Evolutionary conservation across 176 grass and related monocot species (phyloP).

Genomic region (Miscanthus lutarioriparius): DNA sequence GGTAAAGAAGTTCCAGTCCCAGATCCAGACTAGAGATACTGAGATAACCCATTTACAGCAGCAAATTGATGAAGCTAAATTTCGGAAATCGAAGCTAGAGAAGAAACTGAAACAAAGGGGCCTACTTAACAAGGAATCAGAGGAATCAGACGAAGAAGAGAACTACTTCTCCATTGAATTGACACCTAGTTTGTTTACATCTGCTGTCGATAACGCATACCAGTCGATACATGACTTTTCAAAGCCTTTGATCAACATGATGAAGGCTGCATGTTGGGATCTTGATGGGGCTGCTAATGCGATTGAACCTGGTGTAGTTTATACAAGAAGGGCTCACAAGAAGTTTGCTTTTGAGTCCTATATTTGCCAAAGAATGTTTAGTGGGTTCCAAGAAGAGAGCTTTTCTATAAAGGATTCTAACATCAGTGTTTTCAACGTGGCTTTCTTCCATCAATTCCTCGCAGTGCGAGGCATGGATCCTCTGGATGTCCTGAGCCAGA

Average conservation of each 20-base stretch:
- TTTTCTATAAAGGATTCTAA: conserved; percentile 63
- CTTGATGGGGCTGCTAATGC: conserved; percentile 88
- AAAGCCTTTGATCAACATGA: conserved; percentile 98
- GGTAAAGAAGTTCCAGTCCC: conserved; percentile 99
- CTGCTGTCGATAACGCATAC: conserved; percentile 74
- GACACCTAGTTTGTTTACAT: conserved; percentile 85
- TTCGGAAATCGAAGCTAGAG: conserved; percentile 82
- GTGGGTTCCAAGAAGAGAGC: conserved; percentile 88
- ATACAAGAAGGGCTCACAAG: conserved; percentile 79
- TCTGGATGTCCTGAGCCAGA: conserved; percentile 90
- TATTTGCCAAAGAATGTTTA: conserved; percentile 92
- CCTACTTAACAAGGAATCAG: conserved; percentile 76
- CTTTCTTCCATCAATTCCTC: conserved; percentile 87
- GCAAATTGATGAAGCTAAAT: conserved; percentile 83
- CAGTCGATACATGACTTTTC: conserved; percentile 97
- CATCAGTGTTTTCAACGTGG: conserved; percentile 55
- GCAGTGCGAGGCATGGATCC: conserved; percentile 89
- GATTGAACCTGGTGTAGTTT: conserved; percentile 66
- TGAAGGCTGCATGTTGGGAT: conserved; percentile 96
- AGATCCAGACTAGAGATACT: conserved; percentile 84
- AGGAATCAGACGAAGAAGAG: conserved; percentile 77
- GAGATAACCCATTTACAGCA: conserved; percentile 72
- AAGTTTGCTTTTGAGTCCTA: conserved; percentile 93
- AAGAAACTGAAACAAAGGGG: conserved; percentile 97
- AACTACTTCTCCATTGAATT: conserved; percentile 89